A percentile compares a stretch with the other conserved stretches of the same genome.
Conservation (phyloP, 805 yeast genomes). For the Starmerella riodocensis region DNA sequence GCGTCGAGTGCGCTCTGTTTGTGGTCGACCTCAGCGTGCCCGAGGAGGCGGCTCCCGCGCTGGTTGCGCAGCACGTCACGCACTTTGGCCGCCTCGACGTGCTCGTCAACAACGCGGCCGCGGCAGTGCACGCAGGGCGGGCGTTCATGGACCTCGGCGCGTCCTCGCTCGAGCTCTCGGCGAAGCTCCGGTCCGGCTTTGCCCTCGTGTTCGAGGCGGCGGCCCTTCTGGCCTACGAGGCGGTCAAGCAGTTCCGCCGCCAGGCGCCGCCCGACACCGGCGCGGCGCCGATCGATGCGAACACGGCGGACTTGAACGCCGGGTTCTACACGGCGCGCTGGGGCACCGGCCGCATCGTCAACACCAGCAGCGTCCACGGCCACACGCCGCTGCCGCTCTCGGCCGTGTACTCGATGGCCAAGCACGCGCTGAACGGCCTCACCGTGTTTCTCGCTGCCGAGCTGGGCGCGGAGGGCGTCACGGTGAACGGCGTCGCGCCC, state of each 20-base stretch:
- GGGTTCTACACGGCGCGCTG: slow-evolving; percentile 13
- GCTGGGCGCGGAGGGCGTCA: slow-evolving; percentile 16
- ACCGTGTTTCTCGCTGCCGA: slow-evolving; percentile 14
- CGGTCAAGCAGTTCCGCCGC: slow-evolving; percentile 12
- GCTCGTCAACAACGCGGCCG: slow-evolving; percentile 16
- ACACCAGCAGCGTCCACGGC: slow-evolving; percentile 16
- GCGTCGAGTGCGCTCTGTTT: slow-evolving; percentile 11
- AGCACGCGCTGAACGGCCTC: slow-evolving; percentile 15
- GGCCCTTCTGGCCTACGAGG: slow-evolving; percentile 11
- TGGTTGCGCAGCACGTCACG: slow-evolving; percentile 7
- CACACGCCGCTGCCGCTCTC: slow-evolving; percentile 14
- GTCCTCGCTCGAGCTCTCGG: slow-evolving; percentile 4
- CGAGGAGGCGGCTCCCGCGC: slow-evolving; percentile 7
- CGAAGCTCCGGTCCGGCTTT: slow-evolving; percentile 12
- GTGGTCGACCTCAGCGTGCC: slow-evolving; percentile 9
- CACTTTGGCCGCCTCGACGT: slow-evolving; percentile 15
- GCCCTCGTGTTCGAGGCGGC: slow-evolving; percentile 16
- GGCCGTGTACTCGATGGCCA: slow-evolving; percentile 13
- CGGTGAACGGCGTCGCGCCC: slow-evolving; percentile 16
- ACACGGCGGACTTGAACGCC: slow-evolving; percentile 8
- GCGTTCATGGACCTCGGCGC: slow-evolving; percentile 13
- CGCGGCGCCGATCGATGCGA: neutral
- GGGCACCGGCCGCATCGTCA: slow-evolving; percentile 17
- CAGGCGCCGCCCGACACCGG: slow-evolving; percentile 10
- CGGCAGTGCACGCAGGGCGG: slow-evolving; percentile 15